Evolutionary conservation across 495 filamentous ascomycete genomes (phyloP).

Genomic region (Opeltia flavorubescens): DNA sequence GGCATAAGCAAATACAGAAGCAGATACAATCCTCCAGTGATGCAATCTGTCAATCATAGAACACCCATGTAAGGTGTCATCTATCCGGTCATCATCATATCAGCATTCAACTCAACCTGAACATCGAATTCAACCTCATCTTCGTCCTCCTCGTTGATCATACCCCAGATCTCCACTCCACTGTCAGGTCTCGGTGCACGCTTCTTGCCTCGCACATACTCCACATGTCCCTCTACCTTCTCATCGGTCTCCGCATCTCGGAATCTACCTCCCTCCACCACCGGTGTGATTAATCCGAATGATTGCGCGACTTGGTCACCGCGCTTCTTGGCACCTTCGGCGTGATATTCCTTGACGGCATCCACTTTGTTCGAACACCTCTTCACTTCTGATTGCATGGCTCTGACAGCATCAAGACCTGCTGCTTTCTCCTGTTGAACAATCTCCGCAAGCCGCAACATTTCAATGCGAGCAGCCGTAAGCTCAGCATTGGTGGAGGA

Average conservation of each 20-base stretch:
- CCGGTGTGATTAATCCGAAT: constrained; percentile 29
- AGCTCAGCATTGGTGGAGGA: constrained; percentile 7
- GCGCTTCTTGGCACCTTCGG: constrained; percentile 9
- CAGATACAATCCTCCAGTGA: too few relatives aligned
- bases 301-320: constrained; percentile 12
- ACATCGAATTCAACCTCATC: constrained; percentile 17
- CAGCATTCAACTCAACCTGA: constrained; percentile 5
- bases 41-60: too few relatives aligned
- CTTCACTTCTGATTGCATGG: constrained; percentile 22
- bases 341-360: constrained; percentile 9
- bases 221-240: constrained; percentile 18
- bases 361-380: constrained; percentile 23
- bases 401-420: constrained; percentile 8
- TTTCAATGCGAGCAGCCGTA: constrained; percentile 34
- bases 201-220: constrained; percentile 25
- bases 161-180: constrained; percentile 49
- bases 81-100: too few relatives aligned
- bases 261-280: constrained; percentile 27
- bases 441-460: constrained; percentile 25
- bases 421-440: constrained; percentile 12
- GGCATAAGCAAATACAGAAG: too few relatives aligned
- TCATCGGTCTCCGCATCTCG: constrained; percentile 24
- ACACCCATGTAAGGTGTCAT: too few relatives aligned
- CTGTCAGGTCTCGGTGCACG: constrained; percentile 37
- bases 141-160: constrained; percentile 47